Base-by-base conservation (phyloP, 441 rosid species). In the Jatropha multifida region DNA sequence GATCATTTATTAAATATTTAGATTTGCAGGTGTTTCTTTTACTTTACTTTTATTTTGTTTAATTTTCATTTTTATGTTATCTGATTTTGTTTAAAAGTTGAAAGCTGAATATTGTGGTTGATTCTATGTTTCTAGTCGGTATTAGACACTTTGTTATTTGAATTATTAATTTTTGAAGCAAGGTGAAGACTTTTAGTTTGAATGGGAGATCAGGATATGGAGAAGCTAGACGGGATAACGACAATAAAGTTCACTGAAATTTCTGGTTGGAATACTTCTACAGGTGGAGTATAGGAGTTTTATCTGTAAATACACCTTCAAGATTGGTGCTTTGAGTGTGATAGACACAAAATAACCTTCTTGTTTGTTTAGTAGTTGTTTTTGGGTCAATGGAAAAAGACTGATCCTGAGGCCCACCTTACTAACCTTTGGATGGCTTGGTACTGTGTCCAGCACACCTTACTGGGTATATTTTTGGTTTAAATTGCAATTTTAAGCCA, bases 381-480 rank as follows among this genome's bases (percentile, higher is more conserved):
- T 55, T 48, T 83, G 66, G 77, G 82, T 83, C 83, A 73, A 74
- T 60, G 67, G 71, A 68, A 20, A 67, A 65, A 44, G 8, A 65
- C 54, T 71, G 69, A 73, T 60, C n/a, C 13, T 13, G 15, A 74
- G 78, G 78, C 65, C 85, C 83, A 72, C 78, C 23, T 69, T 58
- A 9, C 14, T 69, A 17, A 12, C 42, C 55, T 60, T 38, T 73
- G 54, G 54, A 42, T 79, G 46, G 74, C 65, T 61, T 80, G 20
- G 40, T 27, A 13, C 51, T 44, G 38, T 46, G 11, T 52, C 56
- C 48, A 23, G 32, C 58, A 38, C 54, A 51, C 37, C 46, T 49
- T 65, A 61, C 51, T 70, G 54, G 68, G 76, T 18, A 4, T 62
- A 66, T 72, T 62, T 76, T 72, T 12, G 66, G 75, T 75, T 65